Percentiles rank a stretch among this genome's conserved stretches.
phyloP scores from a whole-genome alignment of 108 stramenopile species.

The Parietichytrium sp. region DNA sequence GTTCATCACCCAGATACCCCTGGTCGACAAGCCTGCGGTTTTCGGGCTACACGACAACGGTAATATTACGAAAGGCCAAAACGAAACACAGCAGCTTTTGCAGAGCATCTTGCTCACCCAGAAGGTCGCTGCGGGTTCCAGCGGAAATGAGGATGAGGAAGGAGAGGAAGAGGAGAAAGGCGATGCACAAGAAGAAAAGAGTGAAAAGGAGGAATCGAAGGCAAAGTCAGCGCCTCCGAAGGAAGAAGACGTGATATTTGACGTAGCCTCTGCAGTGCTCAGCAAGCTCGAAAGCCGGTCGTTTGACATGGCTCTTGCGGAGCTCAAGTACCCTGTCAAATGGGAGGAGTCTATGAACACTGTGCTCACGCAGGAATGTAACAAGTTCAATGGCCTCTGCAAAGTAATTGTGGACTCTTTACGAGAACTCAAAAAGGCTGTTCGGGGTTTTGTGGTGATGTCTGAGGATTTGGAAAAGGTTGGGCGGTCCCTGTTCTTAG shows the following conservation, averaged over 20 bases:
- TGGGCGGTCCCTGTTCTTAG: conserved; percentile 62
- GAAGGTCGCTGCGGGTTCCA: conserved; percentile 38
- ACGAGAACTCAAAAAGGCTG: conserved; percentile 54
- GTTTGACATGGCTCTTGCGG: conserved; percentile 63
- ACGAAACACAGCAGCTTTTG: conserved; percentile 46
- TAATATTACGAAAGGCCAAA: conserved; percentile 60
- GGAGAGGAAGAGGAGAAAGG: conserved; percentile 51
- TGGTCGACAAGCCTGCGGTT: conserved; percentile 59
- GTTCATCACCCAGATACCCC: conserved; percentile 56
- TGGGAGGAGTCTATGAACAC: conserved; percentile 71
- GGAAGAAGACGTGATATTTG: conserved; percentile 50
- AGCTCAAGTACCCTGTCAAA: conserved; percentile 60
- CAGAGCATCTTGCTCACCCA: conserved; percentile 44
- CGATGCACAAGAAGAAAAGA: conserved; percentile 55
- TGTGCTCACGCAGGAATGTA: conserved; percentile 67
- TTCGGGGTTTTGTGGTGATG: conserved; percentile 67
- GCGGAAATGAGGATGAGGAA: conserved; percentile 57
- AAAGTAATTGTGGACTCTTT: conserved; percentile 42
- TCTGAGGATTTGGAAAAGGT: conserved; percentile 64
- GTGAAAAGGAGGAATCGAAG: conserved; percentile 37
- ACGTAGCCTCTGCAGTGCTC: conserved; percentile 54
- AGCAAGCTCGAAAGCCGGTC: conserved; percentile 53
- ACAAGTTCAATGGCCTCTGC: conserved; percentile 59
- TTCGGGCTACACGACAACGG: conserved; percentile 67
- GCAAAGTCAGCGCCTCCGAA: conserved; percentile 40